Base-by-base conservation (phyloP, 768 basidiomycete species). In the Amyloporia xantha region DNA sequence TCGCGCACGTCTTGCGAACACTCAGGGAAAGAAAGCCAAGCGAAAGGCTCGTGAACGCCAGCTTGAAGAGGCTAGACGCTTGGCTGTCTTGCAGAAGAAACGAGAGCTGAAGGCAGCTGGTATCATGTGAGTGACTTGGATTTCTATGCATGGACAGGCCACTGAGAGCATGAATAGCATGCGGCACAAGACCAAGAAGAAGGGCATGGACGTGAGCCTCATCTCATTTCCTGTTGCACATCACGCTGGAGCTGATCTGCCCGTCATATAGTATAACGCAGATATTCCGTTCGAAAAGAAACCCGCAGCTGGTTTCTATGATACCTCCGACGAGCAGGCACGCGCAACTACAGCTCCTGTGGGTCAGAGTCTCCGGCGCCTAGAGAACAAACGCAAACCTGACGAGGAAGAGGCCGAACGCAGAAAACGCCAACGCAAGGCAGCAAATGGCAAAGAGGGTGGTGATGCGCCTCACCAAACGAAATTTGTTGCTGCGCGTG, bases 201-300 rank as follows among this genome's bases (percentile, higher is more conserved):
- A 89, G 66, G 94, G 94, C 48, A 98, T 98, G 96, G 95, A 96
- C 67, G 90, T 91, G 66, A 59, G 86, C 72, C 17, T 2, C 15
- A 42, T 25, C 30, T 49, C 39, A 27, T 26, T 24, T 42, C 24
- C 5, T 42, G 41, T 9, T 17, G 41, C 13, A 39, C 6, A 33
- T 15, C 36, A 5, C 44, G 50, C 17, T 28, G 41, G 13, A 39
- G 5, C 27, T 46, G 36, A 50, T 61, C 51, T 44, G 25, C 24
- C 43, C n/a, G 30, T 27, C 20, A 40, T 56, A 26, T 55, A 96
- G 89, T 99, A 98, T 70, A 99, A 97, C 60, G 82, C 92, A 44
- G 96, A 99, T 62, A 96, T 97, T 56, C 96, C 96, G 0, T 98
- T 98, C 63, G 96, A 99, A 71, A 97, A 98, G 72, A 90, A 90